Evolutionary conservation across 176 grass and related monocot genomes (phyloP).

Genomic region (Canna indica): DNA sequence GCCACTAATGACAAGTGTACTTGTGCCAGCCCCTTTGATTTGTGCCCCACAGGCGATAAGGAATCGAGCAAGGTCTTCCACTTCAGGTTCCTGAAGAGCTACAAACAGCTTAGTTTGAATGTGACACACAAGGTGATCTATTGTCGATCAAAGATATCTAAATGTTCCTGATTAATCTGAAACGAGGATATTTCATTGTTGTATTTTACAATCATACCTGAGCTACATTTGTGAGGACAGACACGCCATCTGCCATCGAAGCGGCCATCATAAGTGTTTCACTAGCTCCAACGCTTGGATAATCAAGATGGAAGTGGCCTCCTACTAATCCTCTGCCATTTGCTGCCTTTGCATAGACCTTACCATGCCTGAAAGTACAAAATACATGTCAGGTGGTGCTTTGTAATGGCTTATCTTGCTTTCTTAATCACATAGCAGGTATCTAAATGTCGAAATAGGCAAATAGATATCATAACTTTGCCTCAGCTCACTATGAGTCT

Average conservation of each 20-base stretch:
- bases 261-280: slow-evolving; percentile 21
- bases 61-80: slow-evolving; percentile 11
- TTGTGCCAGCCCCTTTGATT: slow-evolving; percentile 13
- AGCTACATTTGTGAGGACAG: slow-evolving; percentile 17
- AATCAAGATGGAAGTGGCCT: slow-evolving; percentile 18
- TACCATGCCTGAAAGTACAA: slow-evolving; percentile 10
- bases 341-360: slow-evolving; percentile 2
- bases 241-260: slow-evolving; percentile 14
- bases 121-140: background rate
- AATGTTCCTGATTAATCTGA: too few relatives aligned
- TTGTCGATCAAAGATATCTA: too few relatives aligned
- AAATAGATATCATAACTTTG: background rate
- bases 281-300: slow-evolving; percentile 14
- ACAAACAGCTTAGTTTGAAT: background rate
- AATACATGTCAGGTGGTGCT: background rate
- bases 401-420: too few relatives aligned
- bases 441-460: background rate
- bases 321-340: slow-evolving; percentile 13
- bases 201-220: background rate
- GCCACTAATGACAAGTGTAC: slow-evolving; percentile 10
- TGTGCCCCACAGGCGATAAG: slow-evolving; percentile 14
- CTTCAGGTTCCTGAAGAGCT: slow-evolving; percentile 18
- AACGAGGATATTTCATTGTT: background rate
- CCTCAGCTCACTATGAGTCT: too few relatives aligned
- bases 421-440: too few relatives aligned